These are phyloP conservation scores for Aspergillus transmontanensis DNA, from an alignment of 2,329 filamentous ascomycete genomes.

Conservation along the genomic window DNA sequence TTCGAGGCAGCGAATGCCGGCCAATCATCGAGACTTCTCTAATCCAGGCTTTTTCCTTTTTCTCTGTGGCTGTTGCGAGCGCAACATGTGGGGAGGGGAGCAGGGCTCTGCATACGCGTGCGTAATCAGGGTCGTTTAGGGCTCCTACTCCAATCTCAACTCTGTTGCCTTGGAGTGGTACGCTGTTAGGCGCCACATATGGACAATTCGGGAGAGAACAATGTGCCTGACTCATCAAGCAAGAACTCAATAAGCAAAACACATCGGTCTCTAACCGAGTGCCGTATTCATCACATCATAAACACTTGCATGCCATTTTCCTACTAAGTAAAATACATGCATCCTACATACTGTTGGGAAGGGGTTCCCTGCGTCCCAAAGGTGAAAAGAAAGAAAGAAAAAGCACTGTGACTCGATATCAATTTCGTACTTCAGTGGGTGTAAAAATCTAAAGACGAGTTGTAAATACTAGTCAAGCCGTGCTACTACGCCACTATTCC, in stretches of 20 bases:
- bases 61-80: background rate
- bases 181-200: background rate
- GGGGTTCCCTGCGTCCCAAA: background rate
- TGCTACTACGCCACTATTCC: background rate
- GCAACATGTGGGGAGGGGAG: background rate
- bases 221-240: background rate
- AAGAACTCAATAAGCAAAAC: background rate
- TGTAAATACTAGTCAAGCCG: background rate
- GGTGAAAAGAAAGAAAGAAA: background rate
- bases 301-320: background rate
- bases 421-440: background rate
- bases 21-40: background rate
- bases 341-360: background rate
- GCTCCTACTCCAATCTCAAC: background rate
- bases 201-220: background rate
- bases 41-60: background rate
- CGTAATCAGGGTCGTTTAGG: conserved; percentile 1
- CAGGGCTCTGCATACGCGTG: background rate
- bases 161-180: background rate
- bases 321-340: background rate
- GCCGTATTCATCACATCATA: background rate
- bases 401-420: background rate
- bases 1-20: background rate
- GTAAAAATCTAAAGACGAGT: background rate
- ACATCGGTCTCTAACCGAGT: background rate